Conservation (phyloP, 208 protist species). For the Acanthamoeba royreba region DNA sequence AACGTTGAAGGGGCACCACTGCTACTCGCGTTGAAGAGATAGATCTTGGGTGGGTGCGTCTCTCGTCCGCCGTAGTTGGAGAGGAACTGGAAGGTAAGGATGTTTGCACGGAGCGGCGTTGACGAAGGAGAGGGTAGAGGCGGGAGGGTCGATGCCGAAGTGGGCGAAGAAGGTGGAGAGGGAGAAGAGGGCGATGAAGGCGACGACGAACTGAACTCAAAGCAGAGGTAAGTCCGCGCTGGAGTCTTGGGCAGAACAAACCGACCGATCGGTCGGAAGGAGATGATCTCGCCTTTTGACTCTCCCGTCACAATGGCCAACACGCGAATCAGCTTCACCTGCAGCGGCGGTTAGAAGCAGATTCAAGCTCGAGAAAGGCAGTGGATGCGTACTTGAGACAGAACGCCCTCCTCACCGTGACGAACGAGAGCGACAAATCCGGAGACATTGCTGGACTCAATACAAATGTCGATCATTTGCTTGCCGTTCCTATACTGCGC, state of each 20-base stretch:
- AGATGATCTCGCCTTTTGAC: constrained; percentile 4
- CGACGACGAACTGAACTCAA: not conserved
- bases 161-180: not conserved
- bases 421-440: constrained; percentile 13
- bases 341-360: too few species aligned
- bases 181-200: too few species aligned
- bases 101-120: not conserved
- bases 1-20: not conserved
- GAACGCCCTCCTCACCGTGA: not conserved
- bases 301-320: constrained; percentile 28
- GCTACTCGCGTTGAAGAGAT: constrained; percentile 1
- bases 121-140: not conserved
- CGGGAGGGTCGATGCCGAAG: not conserved
- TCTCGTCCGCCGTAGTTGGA: constrained; percentile 12
- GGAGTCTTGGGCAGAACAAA: constrained; percentile 15
- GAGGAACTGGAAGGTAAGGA: not conserved
- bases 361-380: too few species aligned
- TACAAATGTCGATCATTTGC: constrained; percentile 14
- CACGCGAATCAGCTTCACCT: constrained; percentile 36
- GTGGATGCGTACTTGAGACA: too few species aligned
- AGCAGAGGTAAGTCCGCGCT: constrained; percentile 12
- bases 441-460: not conserved
- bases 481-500: constrained; percentile 23
- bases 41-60: constrained; percentile 7
- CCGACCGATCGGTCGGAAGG: not conserved